A percentile compares a stretch with the other conserved stretches of the same genome.
Evolutionary conservation across 23 red algal species (phyloP).

Genomic region (Pyropia haitanensis): DNA sequence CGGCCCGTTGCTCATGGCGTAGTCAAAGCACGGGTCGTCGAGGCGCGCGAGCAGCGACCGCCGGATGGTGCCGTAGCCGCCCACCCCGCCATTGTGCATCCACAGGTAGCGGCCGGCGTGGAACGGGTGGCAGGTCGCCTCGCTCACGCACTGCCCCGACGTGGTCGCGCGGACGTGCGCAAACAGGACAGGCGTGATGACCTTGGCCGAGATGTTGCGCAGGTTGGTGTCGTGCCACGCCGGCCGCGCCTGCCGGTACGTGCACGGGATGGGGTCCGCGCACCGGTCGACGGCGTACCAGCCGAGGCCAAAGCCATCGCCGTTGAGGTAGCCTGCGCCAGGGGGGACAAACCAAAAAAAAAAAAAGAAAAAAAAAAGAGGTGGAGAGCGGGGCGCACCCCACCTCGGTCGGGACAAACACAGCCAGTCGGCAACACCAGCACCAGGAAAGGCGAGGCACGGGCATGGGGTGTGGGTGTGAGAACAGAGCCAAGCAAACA

Average conservation of each 20-base stretch:
- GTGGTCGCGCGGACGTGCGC: conserved; percentile 84
- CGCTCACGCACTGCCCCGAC: conserved; percentile 50
- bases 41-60: conserved; percentile 33
- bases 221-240: conserved; percentile 92
- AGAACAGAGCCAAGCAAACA: too few relatives aligned
- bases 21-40: conserved; percentile 47
- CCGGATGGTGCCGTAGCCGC: conserved; percentile 38
- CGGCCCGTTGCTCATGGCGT: conserved; percentile 63
- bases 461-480: too few relatives aligned
- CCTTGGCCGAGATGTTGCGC: conserved; percentile 60
- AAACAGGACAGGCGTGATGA: conserved; percentile 62
- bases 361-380: too few relatives aligned
- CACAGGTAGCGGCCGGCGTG: conserved; percentile 47
- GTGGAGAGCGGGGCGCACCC: too few relatives aligned
- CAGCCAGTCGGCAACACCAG: too few relatives aligned
- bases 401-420: too few relatives aligned
- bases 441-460: too few relatives aligned
- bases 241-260: conserved; percentile 61
- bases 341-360: too few relatives aligned
- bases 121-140: conserved; percentile 84
- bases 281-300: conserved; percentile 52
- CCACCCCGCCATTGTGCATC: conserved; percentile 77
- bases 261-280: conserved; percentile 53
- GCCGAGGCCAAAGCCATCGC: conserved; percentile 80
- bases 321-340: conserved; percentile 59